phyloP scores from a whole-genome alignment of 352 stramenopile genomes.

The Globisporangium cylindrosporum region DNA sequence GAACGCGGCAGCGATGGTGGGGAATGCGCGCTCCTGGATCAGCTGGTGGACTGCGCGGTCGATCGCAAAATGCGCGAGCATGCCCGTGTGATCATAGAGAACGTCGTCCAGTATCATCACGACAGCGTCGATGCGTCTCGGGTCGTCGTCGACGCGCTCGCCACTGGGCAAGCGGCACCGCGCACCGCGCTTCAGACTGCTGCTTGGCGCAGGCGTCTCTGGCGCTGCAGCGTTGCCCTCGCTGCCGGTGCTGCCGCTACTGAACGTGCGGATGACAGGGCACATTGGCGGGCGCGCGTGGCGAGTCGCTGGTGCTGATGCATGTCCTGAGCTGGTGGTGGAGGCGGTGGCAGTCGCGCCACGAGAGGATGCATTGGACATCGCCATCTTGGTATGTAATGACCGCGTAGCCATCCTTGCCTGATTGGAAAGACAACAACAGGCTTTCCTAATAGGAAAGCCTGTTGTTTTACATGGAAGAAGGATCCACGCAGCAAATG shows the following conservation, averaged over 20 bases:
- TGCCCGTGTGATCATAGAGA: slow-evolving; percentile 80
- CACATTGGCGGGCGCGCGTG: not conserved
- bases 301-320: not conserved
- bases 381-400: not conserved
- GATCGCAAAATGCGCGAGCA: slow-evolving; percentile 77
- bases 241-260: slow-evolving; percentile 1
- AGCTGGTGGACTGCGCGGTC: slow-evolving; percentile 75
- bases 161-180: slow-evolving; percentile 32
- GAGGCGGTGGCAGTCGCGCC: not conserved
- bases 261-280: not conserved
- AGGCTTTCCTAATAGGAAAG: not conserved
- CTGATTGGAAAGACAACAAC: not conserved
- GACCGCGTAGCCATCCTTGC: not conserved
- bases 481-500: not conserved
- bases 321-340: not conserved
- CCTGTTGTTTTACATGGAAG: not conserved
- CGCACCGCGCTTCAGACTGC: not conserved
- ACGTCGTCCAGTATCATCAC: slow-evolving; percentile 88
- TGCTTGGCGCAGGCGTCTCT: not conserved
- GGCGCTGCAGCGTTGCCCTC: slow-evolving; percentile 3
- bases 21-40: slow-evolving; percentile 64
- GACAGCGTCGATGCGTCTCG: slow-evolving; percentile 68
- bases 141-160: slow-evolving; percentile 34
- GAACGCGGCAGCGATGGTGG: slow-evolving; percentile 58
- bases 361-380: not conserved